Percentiles rank a stretch among this genome's conserved stretches.
These are phyloP conservation scores for Ophiognomonia clavigignenti-juglandacearum DNA, from an alignment of 2,329 filamentous ascomycete species.

Conservation along the genomic window DNA sequence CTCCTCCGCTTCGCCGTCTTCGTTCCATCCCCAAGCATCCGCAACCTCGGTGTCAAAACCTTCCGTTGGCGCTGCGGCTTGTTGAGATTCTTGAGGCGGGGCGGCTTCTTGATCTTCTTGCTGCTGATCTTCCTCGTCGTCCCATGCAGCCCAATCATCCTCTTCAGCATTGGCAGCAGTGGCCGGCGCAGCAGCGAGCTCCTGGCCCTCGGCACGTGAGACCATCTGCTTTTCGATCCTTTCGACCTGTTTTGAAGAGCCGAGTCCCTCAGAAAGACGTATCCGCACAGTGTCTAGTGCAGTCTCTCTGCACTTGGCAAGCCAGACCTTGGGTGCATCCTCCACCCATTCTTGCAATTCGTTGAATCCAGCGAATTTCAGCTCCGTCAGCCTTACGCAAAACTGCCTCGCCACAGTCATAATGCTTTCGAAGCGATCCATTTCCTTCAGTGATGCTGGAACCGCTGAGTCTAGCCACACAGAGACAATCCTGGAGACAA, in stretches of 20 bases:
- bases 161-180: slow-evolving; percentile 35
- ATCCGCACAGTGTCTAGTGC: slow-evolving; percentile 71
- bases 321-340: slow-evolving; percentile 77
- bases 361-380: slow-evolving; percentile 58
- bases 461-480: slow-evolving; percentile 74
- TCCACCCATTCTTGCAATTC: slow-evolving; percentile 76
- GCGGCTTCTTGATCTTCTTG: slow-evolving; percentile 18
- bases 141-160: slow-evolving; percentile 77
- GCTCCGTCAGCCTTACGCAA: slow-evolving; percentile 54
- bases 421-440: slow-evolving; percentile 65
- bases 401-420: slow-evolving; percentile 63
- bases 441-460: slow-evolving; percentile 66
- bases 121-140: slow-evolving; percentile 55
- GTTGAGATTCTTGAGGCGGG: not conserved
- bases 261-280: slow-evolving; percentile 61
- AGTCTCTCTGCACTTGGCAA: slow-evolving; percentile 75
- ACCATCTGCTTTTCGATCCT: slow-evolving; percentile 80
- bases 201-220: slow-evolving; percentile 59
- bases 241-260: slow-evolving; percentile 67
- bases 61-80: slow-evolving; percentile 21
- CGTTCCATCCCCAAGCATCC: slow-evolving; percentile 32
- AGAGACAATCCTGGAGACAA: slow-evolving; percentile 64
- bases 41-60: slow-evolving; percentile 29
- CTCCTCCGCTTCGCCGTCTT: slow-evolving; percentile 25
- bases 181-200: slow-evolving; percentile 45